Evolutionary conservation across 805 yeast genomes (phyloP).

Genomic region (Barnettozyma populi): DNA sequence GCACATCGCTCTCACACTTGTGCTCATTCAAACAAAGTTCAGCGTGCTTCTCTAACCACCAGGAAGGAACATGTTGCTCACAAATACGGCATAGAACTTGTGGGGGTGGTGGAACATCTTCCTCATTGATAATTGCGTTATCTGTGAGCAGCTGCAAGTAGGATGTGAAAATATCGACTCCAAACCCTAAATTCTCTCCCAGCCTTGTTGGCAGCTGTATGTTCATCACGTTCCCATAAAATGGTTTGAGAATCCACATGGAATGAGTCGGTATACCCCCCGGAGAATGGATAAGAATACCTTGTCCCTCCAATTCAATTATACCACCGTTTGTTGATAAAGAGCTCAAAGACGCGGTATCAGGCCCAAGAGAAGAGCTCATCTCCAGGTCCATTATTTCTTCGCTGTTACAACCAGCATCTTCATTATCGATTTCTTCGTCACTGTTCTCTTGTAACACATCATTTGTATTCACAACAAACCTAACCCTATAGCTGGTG

Average conservation of each 20-base stretch:
- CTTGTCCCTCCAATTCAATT: constrained; percentile 88
- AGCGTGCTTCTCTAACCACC: constrained; percentile 94
- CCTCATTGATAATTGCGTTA: constrained; percentile 56
- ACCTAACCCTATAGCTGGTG: constrained; percentile 71
- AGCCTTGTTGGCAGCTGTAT: constrained; percentile 66
- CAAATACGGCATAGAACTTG: constrained; percentile 86
- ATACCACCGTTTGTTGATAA: constrained; percentile 54
- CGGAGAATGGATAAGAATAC: constrained; percentile 69
- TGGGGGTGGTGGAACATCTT: constrained; percentile 70
- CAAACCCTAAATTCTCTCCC: constrained; percentile 79
- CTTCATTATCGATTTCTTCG: constrained; percentile 14
- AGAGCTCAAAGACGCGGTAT: constrained; percentile 20
- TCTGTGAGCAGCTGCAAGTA: constrained; percentile 64
- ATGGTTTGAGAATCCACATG: constrained; percentile 90
- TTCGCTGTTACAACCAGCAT: constrained; percentile 10
- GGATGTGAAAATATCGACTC: constrained; percentile 75
- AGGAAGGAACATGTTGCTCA: constrained; percentile 83
- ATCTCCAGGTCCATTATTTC: constrained; percentile 1
- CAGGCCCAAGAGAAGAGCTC: not conserved
- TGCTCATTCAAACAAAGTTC: constrained; percentile 85
- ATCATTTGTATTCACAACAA: constrained; percentile 43
- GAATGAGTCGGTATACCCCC: constrained; percentile 67
- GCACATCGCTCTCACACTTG: constrained; percentile 71
- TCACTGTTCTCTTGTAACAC: constrained; percentile 19
- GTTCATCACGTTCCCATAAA: constrained; percentile 55